phyloP scores from a whole-genome alignment of 768 basidiomycete species.

The Strobilomyces confusus region DNA sequence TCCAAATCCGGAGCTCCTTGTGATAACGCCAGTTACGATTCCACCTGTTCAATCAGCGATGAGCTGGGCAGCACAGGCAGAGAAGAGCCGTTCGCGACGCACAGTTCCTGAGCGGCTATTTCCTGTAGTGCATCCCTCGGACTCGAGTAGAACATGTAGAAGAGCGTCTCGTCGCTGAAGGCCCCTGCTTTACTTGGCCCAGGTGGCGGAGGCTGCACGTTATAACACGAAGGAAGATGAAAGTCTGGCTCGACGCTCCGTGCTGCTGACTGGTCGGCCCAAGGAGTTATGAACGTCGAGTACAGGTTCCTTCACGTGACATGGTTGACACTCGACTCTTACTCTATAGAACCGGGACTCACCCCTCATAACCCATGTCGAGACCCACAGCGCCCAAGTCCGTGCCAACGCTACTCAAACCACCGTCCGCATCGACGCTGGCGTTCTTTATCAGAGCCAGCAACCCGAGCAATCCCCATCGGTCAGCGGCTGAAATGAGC shows the following conservation, averaged over 20 bases:
- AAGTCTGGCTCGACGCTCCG: constrained; percentile 89
- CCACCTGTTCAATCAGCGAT: constrained; percentile 49
- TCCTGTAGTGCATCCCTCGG: constrained; percentile 92
- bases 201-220: constrained; percentile 83
- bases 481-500: constrained; percentile 86
- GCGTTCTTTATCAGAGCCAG: constrained; percentile 85
- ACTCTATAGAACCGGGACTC: constrained; percentile 36
- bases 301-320: constrained; percentile 60
- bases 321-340: constrained; percentile 19
- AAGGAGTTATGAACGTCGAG: constrained; percentile 93
- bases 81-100: constrained; percentile 35
- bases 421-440: constrained; percentile 70
- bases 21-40: constrained; percentile 96
- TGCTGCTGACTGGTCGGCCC: constrained; percentile 87
- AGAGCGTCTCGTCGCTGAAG: constrained; percentile 94
- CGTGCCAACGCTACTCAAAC: constrained; percentile 79
- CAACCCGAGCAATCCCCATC: constrained; percentile 89
- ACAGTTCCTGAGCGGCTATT: constrained; percentile 93
- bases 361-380: constrained; percentile 84
- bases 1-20: constrained; percentile 78
- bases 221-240: constrained; percentile 88
- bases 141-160: constrained; percentile 97
- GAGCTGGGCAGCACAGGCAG: constrained; percentile 1
- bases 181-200: constrained; percentile 74
- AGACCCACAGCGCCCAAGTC: constrained; percentile 91